A percentile compares a stretch with the other conserved stretches of the same genome.
Conservation (phyloP, 805 yeast genomes). For the Suhomyces faveliae region DNA sequence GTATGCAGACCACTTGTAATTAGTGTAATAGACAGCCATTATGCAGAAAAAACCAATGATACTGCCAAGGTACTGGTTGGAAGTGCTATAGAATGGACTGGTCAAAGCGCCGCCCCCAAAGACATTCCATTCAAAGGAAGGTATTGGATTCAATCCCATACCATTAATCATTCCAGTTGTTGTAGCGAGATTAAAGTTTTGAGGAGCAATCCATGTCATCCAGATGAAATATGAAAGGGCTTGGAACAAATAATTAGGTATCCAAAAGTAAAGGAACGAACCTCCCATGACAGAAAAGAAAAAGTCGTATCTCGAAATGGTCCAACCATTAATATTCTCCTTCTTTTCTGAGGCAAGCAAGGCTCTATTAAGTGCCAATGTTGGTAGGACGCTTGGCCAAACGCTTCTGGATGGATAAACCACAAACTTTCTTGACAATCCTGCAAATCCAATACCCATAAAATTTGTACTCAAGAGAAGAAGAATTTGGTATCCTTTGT, state of each 20-base stretch:
- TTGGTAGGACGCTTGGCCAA: constrained; percentile 34
- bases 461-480: constrained; percentile 15
- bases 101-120: not conserved
- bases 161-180: constrained; percentile 47
- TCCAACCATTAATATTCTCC: constrained; percentile 22
- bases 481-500: constrained; percentile 15
- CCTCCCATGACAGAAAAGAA: constrained; percentile 19
- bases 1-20: constrained; percentile 24
- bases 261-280: constrained; percentile 48
- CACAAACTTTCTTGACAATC: constrained; percentile 16
- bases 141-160: constrained; percentile 7
- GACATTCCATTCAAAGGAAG: constrained; percentile 4
- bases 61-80: constrained; percentile 17
- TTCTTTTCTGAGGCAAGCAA: constrained; percentile 31
- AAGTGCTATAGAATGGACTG: not conserved
- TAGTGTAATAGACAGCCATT: constrained; percentile 20
- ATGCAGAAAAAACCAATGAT: constrained; percentile 18
- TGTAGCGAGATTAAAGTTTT: constrained; percentile 47
- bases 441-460: constrained; percentile 21
- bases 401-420: constrained; percentile 15
- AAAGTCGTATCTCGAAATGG: constrained; percentile 31
- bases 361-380: constrained; percentile 49
- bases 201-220: constrained; percentile 60
- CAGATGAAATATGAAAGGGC: constrained; percentile 49
- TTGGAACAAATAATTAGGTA: constrained; percentile 42